Percentiles rank a stretch among this genome's conserved stretches.
Evolutionary conservation across 169 alveolate genomes (phyloP).

Genomic region (Cryptosporidium andersoni): DNA sequence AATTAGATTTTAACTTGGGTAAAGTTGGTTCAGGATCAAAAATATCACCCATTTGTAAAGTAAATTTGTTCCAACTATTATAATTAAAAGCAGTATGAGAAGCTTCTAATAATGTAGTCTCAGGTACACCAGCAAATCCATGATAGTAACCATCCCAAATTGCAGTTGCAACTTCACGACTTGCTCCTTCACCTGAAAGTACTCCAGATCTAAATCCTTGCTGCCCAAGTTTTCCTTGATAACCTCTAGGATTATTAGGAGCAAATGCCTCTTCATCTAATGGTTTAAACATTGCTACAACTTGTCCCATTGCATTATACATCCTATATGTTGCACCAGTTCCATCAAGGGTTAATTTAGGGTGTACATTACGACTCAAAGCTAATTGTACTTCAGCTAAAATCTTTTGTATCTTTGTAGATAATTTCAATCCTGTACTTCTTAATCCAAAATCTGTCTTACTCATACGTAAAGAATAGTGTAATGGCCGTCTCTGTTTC

Average conservation of each 20-base stretch:
- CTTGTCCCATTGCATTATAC: slow-evolving; percentile 86
- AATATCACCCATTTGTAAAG: slow-evolving; percentile 58
- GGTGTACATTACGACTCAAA: slow-evolving; percentile 90
- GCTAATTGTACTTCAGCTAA: slow-evolving; percentile 88
- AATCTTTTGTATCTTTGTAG: slow-evolving; percentile 76
- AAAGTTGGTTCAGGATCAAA: background rate
- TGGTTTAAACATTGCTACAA: slow-evolving; percentile 96
- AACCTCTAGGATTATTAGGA: slow-evolving; percentile 97
- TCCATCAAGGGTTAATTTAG: slow-evolving; percentile 97
- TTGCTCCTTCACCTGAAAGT: slow-evolving; percentile 97
- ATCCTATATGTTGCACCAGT: slow-evolving; percentile 96
- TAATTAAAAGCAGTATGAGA: slow-evolving; percentile 92
- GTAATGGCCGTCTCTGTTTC: slow-evolving; percentile 74
- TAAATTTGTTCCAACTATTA: slow-evolving; percentile 68
- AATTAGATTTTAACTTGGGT: background rate
- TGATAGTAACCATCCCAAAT: slow-evolving; percentile 88
- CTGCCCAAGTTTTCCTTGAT: slow-evolving; percentile 92
- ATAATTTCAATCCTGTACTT: slow-evolving; percentile 74
- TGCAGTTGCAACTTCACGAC: slow-evolving; percentile 98
- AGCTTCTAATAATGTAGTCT: slow-evolving; percentile 96
- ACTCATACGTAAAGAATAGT: slow-evolving; percentile 74
- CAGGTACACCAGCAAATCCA: slow-evolving; percentile 93
- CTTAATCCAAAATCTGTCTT: slow-evolving; percentile 74
- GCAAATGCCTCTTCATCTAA: slow-evolving; percentile 98
- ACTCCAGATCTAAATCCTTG: slow-evolving; percentile 94